Evolutionary conservation across 148 eudicot genomes (phyloP), one percentile per base, ranked within the genome.

Genomic region (Silene latifolia): DNA sequence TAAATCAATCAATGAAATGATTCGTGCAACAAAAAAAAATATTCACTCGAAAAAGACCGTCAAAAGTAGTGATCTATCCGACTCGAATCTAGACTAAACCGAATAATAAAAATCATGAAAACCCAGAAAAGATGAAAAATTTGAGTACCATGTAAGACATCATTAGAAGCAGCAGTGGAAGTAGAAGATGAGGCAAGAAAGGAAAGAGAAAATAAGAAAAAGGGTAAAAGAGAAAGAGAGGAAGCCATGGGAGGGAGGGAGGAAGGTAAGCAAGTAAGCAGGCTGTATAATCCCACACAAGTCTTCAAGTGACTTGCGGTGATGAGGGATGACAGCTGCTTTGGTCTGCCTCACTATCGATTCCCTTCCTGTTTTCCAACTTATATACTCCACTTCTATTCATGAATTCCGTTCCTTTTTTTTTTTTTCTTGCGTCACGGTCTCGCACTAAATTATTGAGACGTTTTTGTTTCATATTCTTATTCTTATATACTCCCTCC

Each of bases 81-180:
- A 27, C 42, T 64, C 44, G 19, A 66, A 64, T 18, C 46, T 4
- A 1, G 47, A 29, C 13, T 24, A 66, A 66, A 66, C 10, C 11
- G 18, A 17, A 64, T 58, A 17, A 32, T 32, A 32, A 32, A 32
- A 32, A 32, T 32, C 35, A 32, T 32, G 5, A 57, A 67, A 29
- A 53, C 71, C n/a, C 14, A 10, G 29, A 54, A 60, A 71, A 24
- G 25, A 23, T 32, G 7, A 54, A 14, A 17, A 19, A 44, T 9
- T 42, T 5, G n/a, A 12, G 44, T 76, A 80, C 83, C 83, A 65
- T 76, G 79, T 72, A 80, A 76, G 15, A 72, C 44, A 80, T 76
- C 79, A 69, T 58, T 59, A 39, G 76, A 46, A 54, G 72, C 21
- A n/a, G 73, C 11, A 24, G 81, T 58, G 8, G 75, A 63, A 2